Evolutionary conservation across 1,284 basidiomycete genomes (phyloP), one percentile per base, ranked within the genome.

Genomic region (Apiotrichum sp.): DNA sequence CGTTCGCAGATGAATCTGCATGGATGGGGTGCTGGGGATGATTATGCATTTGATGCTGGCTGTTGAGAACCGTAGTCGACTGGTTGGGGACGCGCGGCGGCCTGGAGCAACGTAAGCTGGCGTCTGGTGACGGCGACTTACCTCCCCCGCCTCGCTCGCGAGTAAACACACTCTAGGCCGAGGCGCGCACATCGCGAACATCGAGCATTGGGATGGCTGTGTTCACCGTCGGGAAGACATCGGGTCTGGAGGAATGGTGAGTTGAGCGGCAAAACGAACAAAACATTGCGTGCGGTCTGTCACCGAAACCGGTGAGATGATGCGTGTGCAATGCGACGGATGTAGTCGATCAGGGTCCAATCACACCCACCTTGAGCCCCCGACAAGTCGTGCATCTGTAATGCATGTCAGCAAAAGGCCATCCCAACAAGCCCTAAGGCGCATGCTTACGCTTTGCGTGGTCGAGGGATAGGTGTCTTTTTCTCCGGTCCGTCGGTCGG

Each of bases 121-220:
- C 22, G 7, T 4, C 34, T 7, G 16, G 10, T 11, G n/a, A n/a
- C 16, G 5, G 10, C 35, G 22, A 55, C 58, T 22, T 36, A 61
- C 59, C 51, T 36, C 36, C 56, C 59, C 3, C 56, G 53, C 9
- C 50, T 44, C 3, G 53, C 56, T n/a, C 59, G 47, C 8, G 52
- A 49, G 32, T 61, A 61, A n/a, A 52, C 50, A 38, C 59, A 61
- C 0, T 34, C 44, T 1, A 61, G 53, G 11, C 50, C 45, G 40
- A 61, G 59, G 2, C 59, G 53, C 1, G 59, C 59, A 13, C 59
- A 61, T 3, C 59, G 46, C n/a, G 59, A 61, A 41, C 59, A 61
- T 1, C 51, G 50, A 7, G 59, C 32, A 6, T 36, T 50, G 29
- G 59, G 59, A 16, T 61, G 50, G 31, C 40, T 45, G 47, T 61